Evolutionary conservation across 768 basidiomycete species (phyloP).

Genomic region (Naganishia antarctica): DNA sequence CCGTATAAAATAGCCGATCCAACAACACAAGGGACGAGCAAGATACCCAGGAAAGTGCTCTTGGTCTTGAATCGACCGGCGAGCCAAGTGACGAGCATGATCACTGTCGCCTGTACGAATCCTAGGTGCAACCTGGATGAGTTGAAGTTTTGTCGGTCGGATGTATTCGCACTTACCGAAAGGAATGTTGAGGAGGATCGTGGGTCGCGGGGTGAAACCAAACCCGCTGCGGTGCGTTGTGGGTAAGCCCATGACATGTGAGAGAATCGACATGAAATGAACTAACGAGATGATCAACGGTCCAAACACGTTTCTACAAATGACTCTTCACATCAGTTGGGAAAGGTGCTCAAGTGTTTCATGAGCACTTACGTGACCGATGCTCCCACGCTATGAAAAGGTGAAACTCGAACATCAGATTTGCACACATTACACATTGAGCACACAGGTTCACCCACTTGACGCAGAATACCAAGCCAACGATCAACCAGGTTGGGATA

Average conservation of each 20-base stretch:
- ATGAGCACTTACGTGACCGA: conserved; percentile 27
- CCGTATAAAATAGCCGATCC: conserved; percentile 41
- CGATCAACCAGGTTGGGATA: conserved; percentile 29
- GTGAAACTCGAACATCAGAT: background rate
- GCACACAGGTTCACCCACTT: conserved; percentile 40
- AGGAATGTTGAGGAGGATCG: conserved; percentile 38
- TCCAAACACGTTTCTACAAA: conserved; percentile 45
- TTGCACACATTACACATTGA: background rate
- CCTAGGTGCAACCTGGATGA: conserved; percentile 24
- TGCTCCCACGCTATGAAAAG: background rate
- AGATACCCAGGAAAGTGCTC: conserved; percentile 31
- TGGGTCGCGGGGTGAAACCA: conserved; percentile 28
- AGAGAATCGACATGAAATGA: background rate
- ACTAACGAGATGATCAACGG: conserved; percentile 50
- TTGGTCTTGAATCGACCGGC: conserved; percentile 39
- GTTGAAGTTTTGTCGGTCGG: background rate
- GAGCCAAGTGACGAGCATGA: conserved; percentile 34
- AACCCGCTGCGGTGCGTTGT: conserved; percentile 26
- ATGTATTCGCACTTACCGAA: conserved; percentile 35
- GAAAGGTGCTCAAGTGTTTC: no score
- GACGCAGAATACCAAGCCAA: conserved; percentile 49
- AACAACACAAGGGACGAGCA: conserved; percentile 36
- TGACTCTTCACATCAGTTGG: background rate
- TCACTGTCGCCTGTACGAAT: conserved; percentile 39
- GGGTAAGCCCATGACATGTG: background rate